These are phyloP conservation scores for Fraxinus xanthoxyloides DNA, from an alignment of 305 asterid species.

Conservation along the genomic window DNA sequence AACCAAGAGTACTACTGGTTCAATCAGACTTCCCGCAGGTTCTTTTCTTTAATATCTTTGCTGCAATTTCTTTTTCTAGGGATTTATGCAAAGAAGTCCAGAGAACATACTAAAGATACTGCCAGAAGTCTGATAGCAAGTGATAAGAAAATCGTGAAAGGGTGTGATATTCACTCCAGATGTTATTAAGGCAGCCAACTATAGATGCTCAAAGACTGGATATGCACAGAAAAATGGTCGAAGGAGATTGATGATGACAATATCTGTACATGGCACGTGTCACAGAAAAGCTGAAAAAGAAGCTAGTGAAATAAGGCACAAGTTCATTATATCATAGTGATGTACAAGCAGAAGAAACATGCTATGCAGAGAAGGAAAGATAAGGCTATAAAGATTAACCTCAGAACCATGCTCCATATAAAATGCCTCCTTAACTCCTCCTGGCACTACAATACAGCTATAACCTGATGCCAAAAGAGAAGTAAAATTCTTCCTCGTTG, in stretches of 20 bases:
- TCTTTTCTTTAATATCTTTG: background rate
- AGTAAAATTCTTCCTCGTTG: slow-evolving; percentile 59
- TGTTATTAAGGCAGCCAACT: background rate
- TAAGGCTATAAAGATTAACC: slow-evolving; percentile 42
- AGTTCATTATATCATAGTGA: background rate
- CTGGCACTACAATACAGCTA: slow-evolving; percentile 91
- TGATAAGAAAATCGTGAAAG: background rate
- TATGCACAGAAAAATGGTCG: background rate
- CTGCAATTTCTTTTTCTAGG: background rate
- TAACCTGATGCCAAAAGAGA: slow-evolving; percentile 75
- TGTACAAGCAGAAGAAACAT: background rate
- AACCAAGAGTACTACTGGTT: background rate
- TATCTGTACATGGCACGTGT: background rate
- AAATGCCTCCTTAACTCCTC: slow-evolving; percentile 86
- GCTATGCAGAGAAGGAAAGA: slow-evolving; percentile 15
- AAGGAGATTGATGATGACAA: background rate
- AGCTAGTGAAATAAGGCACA: background rate
- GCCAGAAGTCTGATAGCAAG: background rate
- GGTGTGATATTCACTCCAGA: background rate
- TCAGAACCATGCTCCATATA: slow-evolving; percentile 84
- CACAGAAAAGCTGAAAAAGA: background rate
- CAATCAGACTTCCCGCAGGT: background rate
- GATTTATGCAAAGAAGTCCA: background rate
- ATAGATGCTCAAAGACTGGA: background rate
- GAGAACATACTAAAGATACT: background rate